phyloP scores from a whole-genome alignment of 805 yeast genomes.

The Wickerhamiella parazyma region DNA sequence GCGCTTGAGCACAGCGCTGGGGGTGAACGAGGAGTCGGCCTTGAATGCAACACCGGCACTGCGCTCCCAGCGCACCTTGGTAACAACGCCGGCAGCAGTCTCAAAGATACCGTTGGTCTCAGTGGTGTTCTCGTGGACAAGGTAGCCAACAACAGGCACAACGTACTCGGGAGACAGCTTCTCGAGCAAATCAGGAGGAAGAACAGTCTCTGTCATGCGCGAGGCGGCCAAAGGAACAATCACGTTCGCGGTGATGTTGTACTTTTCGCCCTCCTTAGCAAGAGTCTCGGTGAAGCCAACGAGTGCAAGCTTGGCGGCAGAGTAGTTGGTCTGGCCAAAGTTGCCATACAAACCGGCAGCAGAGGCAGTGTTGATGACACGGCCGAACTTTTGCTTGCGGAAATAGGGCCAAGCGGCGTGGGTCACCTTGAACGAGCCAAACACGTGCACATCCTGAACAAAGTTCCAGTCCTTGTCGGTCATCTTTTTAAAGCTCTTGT shows the following conservation, averaged over 20 bases:
- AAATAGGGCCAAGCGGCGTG: slow-evolving; percentile 88
- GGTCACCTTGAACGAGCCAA: slow-evolving; percentile 75
- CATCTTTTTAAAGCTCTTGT: slow-evolving; percentile 78
- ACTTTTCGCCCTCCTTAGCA: slow-evolving; percentile 82
- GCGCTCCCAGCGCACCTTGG: slow-evolving; percentile 91
- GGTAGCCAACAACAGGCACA: slow-evolving; percentile 78
- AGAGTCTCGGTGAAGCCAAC: slow-evolving; percentile 89
- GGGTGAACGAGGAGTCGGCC: slow-evolving; percentile 64
- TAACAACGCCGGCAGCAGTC: slow-evolving; percentile 87
- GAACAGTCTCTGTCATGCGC: slow-evolving; percentile 84
- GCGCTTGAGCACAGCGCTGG: slow-evolving; percentile 64
- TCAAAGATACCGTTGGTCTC: slow-evolving; percentile 72
- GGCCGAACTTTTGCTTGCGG: slow-evolving; percentile 72
- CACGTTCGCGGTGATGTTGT: slow-evolving; percentile 70
- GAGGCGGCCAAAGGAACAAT: slow-evolving; percentile 94
- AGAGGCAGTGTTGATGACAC: slow-evolving; percentile 85
- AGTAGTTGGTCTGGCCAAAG: slow-evolving; percentile 92
- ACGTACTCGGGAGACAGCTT: slow-evolving; percentile 74
- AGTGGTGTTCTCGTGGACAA: slow-evolving; percentile 50
- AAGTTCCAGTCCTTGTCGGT: slow-evolving; percentile 60
- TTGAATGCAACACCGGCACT: slow-evolving; percentile 74
- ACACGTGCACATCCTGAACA: slow-evolving; percentile 76
- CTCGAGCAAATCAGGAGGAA: slow-evolving; percentile 75
- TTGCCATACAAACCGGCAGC: slow-evolving; percentile 96
- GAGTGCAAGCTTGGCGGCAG: slow-evolving; percentile 82